phyloP scores from a whole-genome alignment of 768 basidiomycete species.

The Suillus bovinus region DNA sequence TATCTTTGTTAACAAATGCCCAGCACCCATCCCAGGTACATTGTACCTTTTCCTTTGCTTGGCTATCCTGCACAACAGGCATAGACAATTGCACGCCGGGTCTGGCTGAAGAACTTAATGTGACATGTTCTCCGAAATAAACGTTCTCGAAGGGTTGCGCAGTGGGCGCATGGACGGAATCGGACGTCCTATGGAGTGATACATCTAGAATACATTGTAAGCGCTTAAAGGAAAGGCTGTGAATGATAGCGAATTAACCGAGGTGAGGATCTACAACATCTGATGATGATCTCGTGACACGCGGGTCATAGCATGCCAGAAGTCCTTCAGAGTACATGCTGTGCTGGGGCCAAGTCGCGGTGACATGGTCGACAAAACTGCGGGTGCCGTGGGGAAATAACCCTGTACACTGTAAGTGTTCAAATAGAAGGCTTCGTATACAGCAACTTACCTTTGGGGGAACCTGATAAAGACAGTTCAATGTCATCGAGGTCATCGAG shows the following conservation, averaged over 20 bases:
- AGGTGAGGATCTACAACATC: neutral
- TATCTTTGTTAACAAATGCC: neutral
- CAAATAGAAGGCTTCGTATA: neutral
- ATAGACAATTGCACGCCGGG: neutral
- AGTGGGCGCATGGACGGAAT: neutral
- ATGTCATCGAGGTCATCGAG: neutral
- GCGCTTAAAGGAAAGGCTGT: neutral
- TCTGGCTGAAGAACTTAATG: neutral
- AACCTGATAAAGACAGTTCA: neutral
- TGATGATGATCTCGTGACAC: neutral
- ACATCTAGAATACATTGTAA: neutral
- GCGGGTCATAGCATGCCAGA: neutral
- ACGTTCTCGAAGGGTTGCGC: neutral
- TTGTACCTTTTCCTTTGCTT: neutral
- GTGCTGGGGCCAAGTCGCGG: neutral
- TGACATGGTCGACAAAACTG: too few relatives aligned
- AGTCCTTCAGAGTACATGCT: neutral
- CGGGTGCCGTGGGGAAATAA: neutral
- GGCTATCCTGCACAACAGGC: neutral
- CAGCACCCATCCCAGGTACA: neutral
- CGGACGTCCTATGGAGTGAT: neutral
- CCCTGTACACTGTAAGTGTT: neutral
- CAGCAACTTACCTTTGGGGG: neutral
- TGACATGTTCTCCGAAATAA: neutral
- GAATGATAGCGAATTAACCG: neutral